These are phyloP conservation scores for Hypoxylon sp. DNA, from an alignment of 2,329 filamentous ascomycete genomes.

Conservation along the genomic window DNA sequence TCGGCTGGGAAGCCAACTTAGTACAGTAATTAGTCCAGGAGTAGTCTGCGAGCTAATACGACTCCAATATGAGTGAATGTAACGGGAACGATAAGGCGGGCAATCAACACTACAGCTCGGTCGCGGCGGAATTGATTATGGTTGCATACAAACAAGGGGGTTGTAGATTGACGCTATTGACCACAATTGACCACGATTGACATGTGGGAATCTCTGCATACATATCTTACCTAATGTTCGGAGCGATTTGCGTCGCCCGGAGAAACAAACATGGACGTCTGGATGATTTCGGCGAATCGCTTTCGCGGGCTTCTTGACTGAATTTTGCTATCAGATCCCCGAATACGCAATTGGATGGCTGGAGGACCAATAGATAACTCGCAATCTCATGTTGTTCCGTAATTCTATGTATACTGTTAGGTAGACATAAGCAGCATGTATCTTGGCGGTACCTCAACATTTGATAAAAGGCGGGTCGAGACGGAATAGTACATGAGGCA, in stretches of 20 bases:
- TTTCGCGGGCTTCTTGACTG: constrained; percentile 18
- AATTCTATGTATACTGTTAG: constrained; percentile 13
- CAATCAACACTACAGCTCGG: constrained; percentile 34
- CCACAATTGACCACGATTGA: constrained; percentile 1
- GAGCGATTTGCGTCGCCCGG: constrained; percentile 29
- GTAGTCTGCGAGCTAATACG: constrained; percentile 34
- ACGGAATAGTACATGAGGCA: constrained; percentile 24
- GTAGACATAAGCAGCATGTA: constrained; percentile 22
- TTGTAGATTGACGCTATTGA: constrained; percentile 19
- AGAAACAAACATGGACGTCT: constrained; percentile 42
- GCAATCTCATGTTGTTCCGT: constrained; percentile 18
- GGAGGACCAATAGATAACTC: constrained; percentile 20
- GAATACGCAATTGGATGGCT: constrained; percentile 25
- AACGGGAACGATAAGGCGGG: constrained; percentile 32
- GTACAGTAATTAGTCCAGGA: constrained; percentile 31
- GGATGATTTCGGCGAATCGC: constrained; percentile 36
- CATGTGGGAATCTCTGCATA: constrained; percentile 2
- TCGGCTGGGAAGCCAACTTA: constrained; percentile 6
- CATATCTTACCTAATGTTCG: constrained; percentile 30
- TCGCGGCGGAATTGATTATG: constrained; percentile 38
- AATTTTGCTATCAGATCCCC: constrained; percentile 32
- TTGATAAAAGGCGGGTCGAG: not conserved
- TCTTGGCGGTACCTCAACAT: constrained; percentile 7
- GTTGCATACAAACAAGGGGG: constrained; percentile 28
- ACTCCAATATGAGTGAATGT: constrained; percentile 34